Evolutionary conservation across 2,329 filamentous ascomycete species (phyloP).

Genomic region (Aspergillus sp.): DNA sequence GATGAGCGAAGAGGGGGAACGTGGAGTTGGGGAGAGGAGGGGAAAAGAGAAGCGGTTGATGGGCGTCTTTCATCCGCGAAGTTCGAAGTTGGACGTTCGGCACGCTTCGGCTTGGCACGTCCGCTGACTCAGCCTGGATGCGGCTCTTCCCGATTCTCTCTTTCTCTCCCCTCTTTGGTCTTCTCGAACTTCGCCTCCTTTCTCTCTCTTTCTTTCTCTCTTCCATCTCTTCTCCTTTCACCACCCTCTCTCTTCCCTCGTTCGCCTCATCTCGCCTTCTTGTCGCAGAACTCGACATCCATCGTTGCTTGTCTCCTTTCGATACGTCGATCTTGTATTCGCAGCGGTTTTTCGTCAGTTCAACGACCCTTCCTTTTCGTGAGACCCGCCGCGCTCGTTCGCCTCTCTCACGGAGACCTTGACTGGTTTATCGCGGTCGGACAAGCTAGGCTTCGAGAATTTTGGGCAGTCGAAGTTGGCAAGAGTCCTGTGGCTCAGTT

Average conservation of each 20-base stretch:
- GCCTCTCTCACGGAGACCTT: constrained; percentile 36
- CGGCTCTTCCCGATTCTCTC: constrained; percentile 15
- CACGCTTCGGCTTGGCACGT: constrained; percentile 24
- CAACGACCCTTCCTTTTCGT: constrained; percentile 32
- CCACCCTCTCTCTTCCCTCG: constrained; percentile 14
- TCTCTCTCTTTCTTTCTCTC: constrained; percentile 8
- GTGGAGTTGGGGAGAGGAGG: constrained; percentile 18
- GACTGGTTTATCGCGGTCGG: constrained; percentile 40
- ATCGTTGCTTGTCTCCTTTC: constrained; percentile 23
- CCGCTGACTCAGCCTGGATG: constrained; percentile 24
- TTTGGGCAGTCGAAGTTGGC: constrained; percentile 18
- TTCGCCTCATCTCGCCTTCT: constrained; percentile 23
- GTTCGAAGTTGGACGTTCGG: constrained; percentile 26
- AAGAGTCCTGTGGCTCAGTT: constrained; percentile 3
- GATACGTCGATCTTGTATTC: constrained; percentile 15
- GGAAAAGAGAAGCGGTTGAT: constrained; percentile 15
- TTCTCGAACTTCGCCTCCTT: constrained; percentile 8
- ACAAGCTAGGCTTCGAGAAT: constrained; percentile 31
- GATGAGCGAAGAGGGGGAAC: constrained; percentile 26
- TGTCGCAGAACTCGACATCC: constrained; percentile 28
- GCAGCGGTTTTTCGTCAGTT: constrained; percentile 28
- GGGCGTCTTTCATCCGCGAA: constrained; percentile 21
- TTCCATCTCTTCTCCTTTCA: constrained; percentile 13
- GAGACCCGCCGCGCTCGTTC: constrained; percentile 17
- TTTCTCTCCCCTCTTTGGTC: neutral